Percentiles rank a stretch among this genome's conserved stretches.
These are phyloP conservation scores for Acanthamoeba lenticulata DNA, from an alignment of 208 protist species.

Conservation along the genomic window DNA sequence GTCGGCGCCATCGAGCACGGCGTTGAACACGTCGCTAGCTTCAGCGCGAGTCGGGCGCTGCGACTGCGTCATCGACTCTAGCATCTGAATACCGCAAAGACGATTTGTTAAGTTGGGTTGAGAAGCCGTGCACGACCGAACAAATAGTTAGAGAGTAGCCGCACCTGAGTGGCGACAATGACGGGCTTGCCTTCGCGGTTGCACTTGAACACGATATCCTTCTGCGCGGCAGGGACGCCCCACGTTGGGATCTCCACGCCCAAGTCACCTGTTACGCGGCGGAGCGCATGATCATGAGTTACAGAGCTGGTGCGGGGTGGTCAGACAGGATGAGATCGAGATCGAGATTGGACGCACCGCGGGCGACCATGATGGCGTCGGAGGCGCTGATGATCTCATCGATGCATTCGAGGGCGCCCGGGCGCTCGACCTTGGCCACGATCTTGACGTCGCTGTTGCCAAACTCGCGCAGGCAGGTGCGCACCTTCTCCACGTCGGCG, in stretches of 20 bases:
- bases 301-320: neutral
- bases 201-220: slow-evolving; percentile 98
- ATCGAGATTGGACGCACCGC: slow-evolving; percentile 79
- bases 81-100: slow-evolving; percentile 92
- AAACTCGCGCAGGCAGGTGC: slow-evolving; percentile 19
- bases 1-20: slow-evolving; percentile 98
- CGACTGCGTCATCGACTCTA: slow-evolving; percentile 97
- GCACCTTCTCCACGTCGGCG: slow-evolving; percentile 54
- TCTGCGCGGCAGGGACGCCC: slow-evolving; percentile 98
- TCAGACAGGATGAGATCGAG: no score
- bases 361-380: slow-evolving; percentile 99
- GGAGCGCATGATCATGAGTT: neutral
- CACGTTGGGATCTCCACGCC: slow-evolving; percentile 98
- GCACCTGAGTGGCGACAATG: slow-evolving; percentile 95
- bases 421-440: slow-evolving; percentile 99
- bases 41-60: slow-evolving; percentile 98
- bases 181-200: slow-evolving; percentile 93
- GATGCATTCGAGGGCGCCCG: slow-evolving; percentile 96
- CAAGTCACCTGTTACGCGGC: slow-evolving; percentile 90
- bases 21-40: slow-evolving; percentile 97
- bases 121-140: neutral
- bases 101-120: neutral
- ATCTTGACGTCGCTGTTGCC: slow-evolving; percentile 92
- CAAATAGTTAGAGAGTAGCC: neutral
- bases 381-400: slow-evolving; percentile 96